Evolutionary conservation across 805 yeast species (phyloP).

Genomic region (Starmerella tilneyi): DNA sequence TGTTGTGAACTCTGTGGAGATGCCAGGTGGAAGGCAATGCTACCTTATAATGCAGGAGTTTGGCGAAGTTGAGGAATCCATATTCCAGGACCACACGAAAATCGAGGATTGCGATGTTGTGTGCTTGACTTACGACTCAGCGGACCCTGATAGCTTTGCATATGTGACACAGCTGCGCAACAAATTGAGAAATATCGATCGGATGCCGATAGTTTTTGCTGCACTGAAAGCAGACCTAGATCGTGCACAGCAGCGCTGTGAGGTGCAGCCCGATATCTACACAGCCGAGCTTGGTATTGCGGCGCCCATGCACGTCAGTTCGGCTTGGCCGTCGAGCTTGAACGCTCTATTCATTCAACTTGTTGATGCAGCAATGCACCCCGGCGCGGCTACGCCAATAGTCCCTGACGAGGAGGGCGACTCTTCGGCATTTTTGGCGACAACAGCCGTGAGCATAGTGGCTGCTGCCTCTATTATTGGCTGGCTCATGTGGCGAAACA

Average conservation of each 20-base stretch:
- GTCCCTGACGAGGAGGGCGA: conserved; percentile 44
- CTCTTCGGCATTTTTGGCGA: conserved; percentile 33
- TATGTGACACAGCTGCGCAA: conserved; percentile 61
- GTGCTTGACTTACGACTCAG: conserved; percentile 83
- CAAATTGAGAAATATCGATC: conserved; percentile 47
- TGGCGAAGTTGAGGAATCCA: conserved; percentile 76
- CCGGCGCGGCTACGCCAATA: conserved; percentile 60
- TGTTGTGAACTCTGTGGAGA: conserved; percentile 85
- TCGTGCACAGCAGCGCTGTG: conserved; percentile 84
- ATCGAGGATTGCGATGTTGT: conserved; percentile 82
- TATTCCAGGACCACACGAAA: conserved; percentile 56
- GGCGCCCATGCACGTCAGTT: conserved; percentile 84
- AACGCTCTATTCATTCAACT: conserved; percentile 76
- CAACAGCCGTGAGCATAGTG: conserved; percentile 51
- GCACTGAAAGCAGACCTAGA: conserved; percentile 94
- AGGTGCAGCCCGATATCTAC: conserved; percentile 76
- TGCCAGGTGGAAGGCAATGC: conserved; percentile 91
- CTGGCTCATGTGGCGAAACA: conserved; percentile 9
- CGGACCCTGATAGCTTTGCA: conserved; percentile 91
- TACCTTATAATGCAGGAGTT: conserved; percentile 82
- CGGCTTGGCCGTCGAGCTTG: conserved; percentile 79
- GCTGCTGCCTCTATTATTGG: conserved; percentile 12
- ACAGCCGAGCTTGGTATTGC: conserved; percentile 54
- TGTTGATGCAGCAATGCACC: conserved; percentile 77
- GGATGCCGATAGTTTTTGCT: conserved; percentile 74